Evolutionary conservation across 768 basidiomycete species (phyloP), one percentile per base, ranked within the genome.

Genomic region (Tremella fuciformis): DNA sequence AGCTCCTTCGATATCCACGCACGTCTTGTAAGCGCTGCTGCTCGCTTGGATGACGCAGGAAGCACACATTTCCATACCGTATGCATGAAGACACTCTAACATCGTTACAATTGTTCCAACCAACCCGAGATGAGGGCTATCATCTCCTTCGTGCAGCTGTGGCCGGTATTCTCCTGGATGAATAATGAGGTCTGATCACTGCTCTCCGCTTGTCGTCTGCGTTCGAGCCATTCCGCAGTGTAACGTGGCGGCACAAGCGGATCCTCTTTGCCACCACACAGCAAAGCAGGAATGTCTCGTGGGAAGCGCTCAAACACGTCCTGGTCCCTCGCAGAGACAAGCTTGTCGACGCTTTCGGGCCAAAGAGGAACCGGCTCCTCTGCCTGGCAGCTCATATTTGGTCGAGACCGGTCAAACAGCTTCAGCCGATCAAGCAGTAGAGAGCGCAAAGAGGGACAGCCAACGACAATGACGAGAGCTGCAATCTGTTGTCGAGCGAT

Each of bases 111-210:
- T 11, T 11, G 6, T 34, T 34, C 29, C 29, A 34, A 34, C 42
- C 42, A 46, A 4, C 22, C 22, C 6, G 42, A 18, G 22, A 22
- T 22, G 18, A 46, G n/a, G 6, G 42, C 15, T 4, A 46, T 22
- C 42, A 46, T 46, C 42, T 46, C 42, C 42, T 46, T 46, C 15
- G 42, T 46, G 22, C 42, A 46, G 22, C 42, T 46, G 16, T 46
- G 42, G 8, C 42, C 42, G 6, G 42, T 46, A 46, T 46, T 46
- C 15, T 46, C 42, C 42, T 46, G 42, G n/a, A 46, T 22, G 22
- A 46, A 46, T 22, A 46, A 15, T 8, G 42, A 18, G 16, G 42
- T 46, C 6, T 15, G n/a, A 46, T 46, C 42, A 22, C 22, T 22
- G 18, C 18, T 8, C 18, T 22, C 22, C 42, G 4, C 42, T 46